phyloP scores from a whole-genome alignment of 1,284 basidiomycete genomes.

The Tilletia walkeri region DNA sequence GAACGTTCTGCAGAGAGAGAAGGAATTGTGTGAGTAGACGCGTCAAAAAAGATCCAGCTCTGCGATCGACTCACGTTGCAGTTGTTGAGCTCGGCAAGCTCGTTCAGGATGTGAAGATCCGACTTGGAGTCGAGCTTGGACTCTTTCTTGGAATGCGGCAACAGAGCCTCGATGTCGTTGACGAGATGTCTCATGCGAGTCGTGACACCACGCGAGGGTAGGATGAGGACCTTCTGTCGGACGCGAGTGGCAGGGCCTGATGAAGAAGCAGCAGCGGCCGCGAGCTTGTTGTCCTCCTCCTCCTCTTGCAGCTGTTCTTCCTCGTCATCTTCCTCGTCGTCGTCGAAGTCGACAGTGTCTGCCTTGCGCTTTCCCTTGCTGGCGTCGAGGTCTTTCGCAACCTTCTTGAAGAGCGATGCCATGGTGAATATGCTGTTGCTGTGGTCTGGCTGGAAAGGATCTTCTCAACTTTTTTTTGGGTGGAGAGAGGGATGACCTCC shows the following conservation, averaged over 20 bases:
- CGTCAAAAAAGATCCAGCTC: background rate
- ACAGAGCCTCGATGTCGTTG: constrained; percentile 83
- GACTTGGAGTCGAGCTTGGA: constrained; percentile 84
- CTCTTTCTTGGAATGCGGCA: constrained; percentile 91
- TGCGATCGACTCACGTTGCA: constrained; percentile 66
- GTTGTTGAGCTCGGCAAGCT: constrained; percentile 94
- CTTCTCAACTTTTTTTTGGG: background rate
- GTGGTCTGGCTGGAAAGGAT: background rate
- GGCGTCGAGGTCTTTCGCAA: constrained; percentile 24
- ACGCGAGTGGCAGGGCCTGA: constrained; percentile 31
- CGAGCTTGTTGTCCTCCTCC: background rate
- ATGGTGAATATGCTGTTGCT: constrained; percentile 12
- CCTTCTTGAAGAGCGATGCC: constrained; percentile 39
- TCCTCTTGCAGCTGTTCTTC: constrained; percentile 19
- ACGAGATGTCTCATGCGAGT: constrained; percentile 96
- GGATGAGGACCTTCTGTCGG: constrained; percentile 73
- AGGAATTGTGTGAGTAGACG: background rate
- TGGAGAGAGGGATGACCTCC: background rate
- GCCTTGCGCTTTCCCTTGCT: constrained; percentile 43
- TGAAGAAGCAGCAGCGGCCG: background rate
- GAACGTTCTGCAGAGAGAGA: constrained; percentile 63
- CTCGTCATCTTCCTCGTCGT: constrained; percentile 25
- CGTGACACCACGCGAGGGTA: constrained; percentile 90
- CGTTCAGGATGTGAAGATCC: constrained; percentile 87
- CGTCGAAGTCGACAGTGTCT: constrained; percentile 23